Percentiles rank a stretch among this genome's conserved stretches.
Conservation (phyloP, 345 rosid species). For the Heritiera fomes region DNA sequence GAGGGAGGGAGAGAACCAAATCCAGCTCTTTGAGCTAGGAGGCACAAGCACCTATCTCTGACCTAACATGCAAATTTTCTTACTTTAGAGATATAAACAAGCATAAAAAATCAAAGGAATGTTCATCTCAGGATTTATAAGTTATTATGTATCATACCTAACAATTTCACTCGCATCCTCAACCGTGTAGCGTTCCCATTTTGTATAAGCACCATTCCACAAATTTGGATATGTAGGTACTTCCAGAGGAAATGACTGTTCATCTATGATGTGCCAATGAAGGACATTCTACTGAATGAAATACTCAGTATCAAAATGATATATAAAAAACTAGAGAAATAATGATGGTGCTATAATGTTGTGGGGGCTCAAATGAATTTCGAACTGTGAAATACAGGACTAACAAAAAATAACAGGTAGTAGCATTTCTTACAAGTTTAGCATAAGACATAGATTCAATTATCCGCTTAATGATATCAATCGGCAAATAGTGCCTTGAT, state of each 20-base stretch:
- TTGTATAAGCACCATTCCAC: slow-evolving; percentile 90
- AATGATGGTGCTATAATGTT: slow-evolving; percentile 18
- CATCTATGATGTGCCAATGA: slow-evolving; percentile 97
- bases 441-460: slow-evolving; percentile 92
- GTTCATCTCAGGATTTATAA: slow-evolving; percentile 2
- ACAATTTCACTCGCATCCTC: slow-evolving; percentile 93
- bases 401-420: neutral
- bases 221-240: slow-evolving; percentile 77
- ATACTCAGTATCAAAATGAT: slow-evolving; percentile 36
- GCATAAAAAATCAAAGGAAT: slow-evolving; percentile 1
- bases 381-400: slow-evolving; percentile 12
- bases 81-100: neutral
- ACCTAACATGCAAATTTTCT: neutral
- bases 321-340: neutral
- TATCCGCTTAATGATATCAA: slow-evolving; percentile 74
- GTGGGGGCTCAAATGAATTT: slow-evolving; percentile 11
- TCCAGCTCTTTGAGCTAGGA: neutral
- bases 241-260: slow-evolving; percentile 90
- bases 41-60: slow-evolving; percentile 43
- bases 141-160: slow-evolving; percentile 44
- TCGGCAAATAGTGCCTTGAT: slow-evolving; percentile 80
- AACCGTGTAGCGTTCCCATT: slow-evolving; percentile 85
- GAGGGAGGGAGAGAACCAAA: neutral
- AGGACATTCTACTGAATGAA: slow-evolving; percentile 77
- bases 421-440: slow-evolving; percentile 69